Evolutionary conservation across 805 yeast genomes (phyloP), one percentile per base, ranked within the genome.

Genomic region (Saccharomycopsis malanga): DNA sequence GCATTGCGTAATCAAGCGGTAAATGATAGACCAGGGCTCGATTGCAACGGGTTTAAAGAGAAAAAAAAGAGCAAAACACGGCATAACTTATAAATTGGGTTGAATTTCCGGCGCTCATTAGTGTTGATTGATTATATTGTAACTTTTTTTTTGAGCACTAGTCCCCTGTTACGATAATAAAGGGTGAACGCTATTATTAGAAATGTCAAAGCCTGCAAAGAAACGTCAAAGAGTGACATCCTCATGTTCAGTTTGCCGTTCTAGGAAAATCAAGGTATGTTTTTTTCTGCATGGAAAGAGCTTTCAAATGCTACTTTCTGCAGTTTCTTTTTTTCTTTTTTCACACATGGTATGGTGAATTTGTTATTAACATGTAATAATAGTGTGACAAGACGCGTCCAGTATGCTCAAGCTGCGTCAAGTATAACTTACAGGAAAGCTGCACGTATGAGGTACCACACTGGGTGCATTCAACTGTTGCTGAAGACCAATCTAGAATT

Each of bases 381-480:
- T 32, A 45, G 42, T 48, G 52, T 32, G 52, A 48, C 32, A 39
- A 41, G 15, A 18, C 7, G 7, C 40, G 52, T 9, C 52, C 52
- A 22, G 39, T 44, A 10, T 48, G 52, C 25, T 20, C 42, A 7
- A 22, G 41, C 15, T 48, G 52, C 27, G 25, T 37, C 25, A 44
- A 40, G 34, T 14, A 38, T 4, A 44, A 39, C 23, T 20, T 24
- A 14, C 29, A n/a, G 10, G 24, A 32, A 30, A 23, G 39, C 15
- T 48, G 52, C 24, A 6, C 15, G 20, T 48, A 48, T 24, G 52
- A 48, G 35, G 23, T 48, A 21, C 52, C 52, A 22, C 46, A 48
- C 10, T 48, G 52, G 52, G 52, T 48, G 6, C 17, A 45, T 39
- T 5, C 49, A 9, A 40, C 45, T 10, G 39, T 46, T 17, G 42